These are phyloP conservation scores for Neonectria punicea DNA, from an alignment of 2,329 filamentous ascomycete genomes.

Conservation along the genomic window DNA sequence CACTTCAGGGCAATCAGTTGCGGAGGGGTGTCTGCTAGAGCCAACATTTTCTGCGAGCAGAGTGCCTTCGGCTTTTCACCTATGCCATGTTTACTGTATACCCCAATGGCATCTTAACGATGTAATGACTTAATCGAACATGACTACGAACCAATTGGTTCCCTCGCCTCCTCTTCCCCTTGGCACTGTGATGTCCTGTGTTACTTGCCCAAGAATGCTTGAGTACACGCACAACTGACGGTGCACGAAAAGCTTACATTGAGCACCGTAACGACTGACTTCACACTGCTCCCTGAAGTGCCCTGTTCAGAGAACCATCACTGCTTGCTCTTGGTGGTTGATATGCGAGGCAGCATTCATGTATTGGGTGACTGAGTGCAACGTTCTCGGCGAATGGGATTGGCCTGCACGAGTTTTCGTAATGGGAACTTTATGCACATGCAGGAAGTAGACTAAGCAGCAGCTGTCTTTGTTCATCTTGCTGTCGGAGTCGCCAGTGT, in stretches of 20 bases:
- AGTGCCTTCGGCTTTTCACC: background rate
- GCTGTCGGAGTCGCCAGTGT: background rate
- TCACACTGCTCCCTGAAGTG: no score
- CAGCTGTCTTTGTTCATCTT: background rate
- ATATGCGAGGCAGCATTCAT: no score
- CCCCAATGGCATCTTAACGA: background rate
- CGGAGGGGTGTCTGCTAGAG: background rate
- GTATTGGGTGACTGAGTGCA: no score
- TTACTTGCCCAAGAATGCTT: background rate
- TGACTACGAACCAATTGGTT: background rate
- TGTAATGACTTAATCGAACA: slow-evolving; percentile 4
- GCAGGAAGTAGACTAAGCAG: background rate
- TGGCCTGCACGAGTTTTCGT: no score
- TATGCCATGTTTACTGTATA: background rate
- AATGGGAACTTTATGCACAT: no score
- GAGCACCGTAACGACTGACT: background rate
- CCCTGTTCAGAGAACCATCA: no score
- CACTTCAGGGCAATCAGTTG: background rate
- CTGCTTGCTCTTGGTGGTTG: no score
- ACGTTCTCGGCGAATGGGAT: no score
- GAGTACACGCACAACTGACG: background rate
- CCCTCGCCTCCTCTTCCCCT: background rate
- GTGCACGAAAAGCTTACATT: background rate
- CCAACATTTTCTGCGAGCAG: background rate
- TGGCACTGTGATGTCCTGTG: background rate